Conservation (phyloP, 331 rosid genomes). For the Arachis monticola region DNA sequence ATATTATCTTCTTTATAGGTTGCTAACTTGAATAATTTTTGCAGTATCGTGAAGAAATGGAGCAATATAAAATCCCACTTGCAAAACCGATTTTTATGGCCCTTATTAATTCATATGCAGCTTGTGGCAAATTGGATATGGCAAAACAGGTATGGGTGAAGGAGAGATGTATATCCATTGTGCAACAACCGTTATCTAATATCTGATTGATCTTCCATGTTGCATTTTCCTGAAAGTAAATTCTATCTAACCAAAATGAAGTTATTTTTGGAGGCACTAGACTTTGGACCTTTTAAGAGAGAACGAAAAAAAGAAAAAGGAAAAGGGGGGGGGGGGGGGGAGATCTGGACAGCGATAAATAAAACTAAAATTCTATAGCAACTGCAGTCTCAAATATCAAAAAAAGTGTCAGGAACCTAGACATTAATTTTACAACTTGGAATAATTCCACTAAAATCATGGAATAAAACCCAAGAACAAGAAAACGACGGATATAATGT, state of each 20-base stretch:
- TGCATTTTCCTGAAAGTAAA: not conserved
- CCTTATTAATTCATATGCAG: slow-evolving; percentile 75
- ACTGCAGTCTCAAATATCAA: not conserved
- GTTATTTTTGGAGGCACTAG: slow-evolving; percentile 10
- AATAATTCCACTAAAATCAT: not conserved
- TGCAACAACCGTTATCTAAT: slow-evolving; percentile 1
- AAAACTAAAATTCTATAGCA: not conserved
- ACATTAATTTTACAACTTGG: not conserved
- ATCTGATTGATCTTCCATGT: slow-evolving; percentile 14
- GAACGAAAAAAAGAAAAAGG: no score
- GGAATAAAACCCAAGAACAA: not conserved
- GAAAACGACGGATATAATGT: not conserved
- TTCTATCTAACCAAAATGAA: slow-evolving; percentile 7
- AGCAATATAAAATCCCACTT: slow-evolving; percentile 36
- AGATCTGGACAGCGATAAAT: not conserved
- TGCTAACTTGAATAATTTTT: slow-evolving; percentile 46
- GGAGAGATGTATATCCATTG: slow-evolving; percentile 20
- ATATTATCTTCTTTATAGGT: not conserved
- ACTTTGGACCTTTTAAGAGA: not conserved
- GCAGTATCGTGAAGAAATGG: slow-evolving; percentile 76
- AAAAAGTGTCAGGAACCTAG: not conserved
- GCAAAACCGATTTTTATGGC: slow-evolving; percentile 71
- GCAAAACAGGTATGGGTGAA: slow-evolving; percentile 77
- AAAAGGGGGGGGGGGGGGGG: no score
- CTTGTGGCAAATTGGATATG: slow-evolving; percentile 77